Evolutionary conservation across 805 yeast genomes (phyloP), one percentile per base, ranked within the genome.

Genomic region (Blastobotrys mokoenaii): DNA sequence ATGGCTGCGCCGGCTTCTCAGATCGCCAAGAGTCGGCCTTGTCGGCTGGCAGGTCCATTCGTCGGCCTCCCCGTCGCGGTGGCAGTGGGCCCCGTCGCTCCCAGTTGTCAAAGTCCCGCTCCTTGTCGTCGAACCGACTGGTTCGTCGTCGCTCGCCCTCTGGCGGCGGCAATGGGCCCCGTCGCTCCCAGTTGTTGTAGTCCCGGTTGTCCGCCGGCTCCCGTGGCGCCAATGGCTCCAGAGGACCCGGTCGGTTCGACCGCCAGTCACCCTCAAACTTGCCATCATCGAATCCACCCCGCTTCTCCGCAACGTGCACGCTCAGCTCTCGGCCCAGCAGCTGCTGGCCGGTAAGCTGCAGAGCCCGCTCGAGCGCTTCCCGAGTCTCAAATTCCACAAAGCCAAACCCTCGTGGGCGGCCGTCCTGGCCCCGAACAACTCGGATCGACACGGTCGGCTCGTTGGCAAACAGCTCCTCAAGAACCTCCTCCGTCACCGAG

Each of bases 381-480:
- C 80, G 82, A 49, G 84, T 76, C 62, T 79, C 87, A 58, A 79
- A 93, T 63, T 89, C 95, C 49, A 90, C 84, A 63, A 86, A 89
- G 20, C 94, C 97, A 60, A 80, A 84, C 37, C 96, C 96, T 57
- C 83, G 81, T 73, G 84, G 72, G 59, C 80, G 77, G 32, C 84
- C 80, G 51, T 68, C 73, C 56, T 63, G 57, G 65, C 84, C 95
- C 59, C 70, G 74, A 54, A 96, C 95, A 53, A 86, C 76, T 51
- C 80, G 77, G 51, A 88, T 71, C 45, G 71, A 67, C 43, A 79
- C 71, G 44, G 63, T 70, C 33, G 64, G 64, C 54, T 75, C 79
- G 57, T 51, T 50, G 12, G 43, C 53, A 47, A 68, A 65, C 47
- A 62, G 59, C 20, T 56, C 61, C 25, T 51, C 48, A 20, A 69